These are phyloP conservation scores for Trichoderma sp. DNA, from an alignment of 2,329 filamentous ascomycete genomes.

Conservation along the genomic window DNA sequence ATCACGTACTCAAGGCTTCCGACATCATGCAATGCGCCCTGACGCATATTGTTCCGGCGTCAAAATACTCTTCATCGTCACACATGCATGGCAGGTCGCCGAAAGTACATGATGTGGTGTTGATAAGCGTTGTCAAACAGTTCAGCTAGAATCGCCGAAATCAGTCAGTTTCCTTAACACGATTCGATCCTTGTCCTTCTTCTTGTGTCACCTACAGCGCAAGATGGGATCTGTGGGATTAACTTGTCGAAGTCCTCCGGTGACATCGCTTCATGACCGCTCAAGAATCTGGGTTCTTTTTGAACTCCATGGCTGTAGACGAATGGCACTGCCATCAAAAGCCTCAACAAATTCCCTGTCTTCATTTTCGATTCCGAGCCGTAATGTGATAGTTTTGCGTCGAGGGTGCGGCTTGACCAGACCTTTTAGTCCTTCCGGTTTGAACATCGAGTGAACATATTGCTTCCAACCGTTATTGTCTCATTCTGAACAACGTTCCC, in stretches of 20 bases:
- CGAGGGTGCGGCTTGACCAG: neutral
- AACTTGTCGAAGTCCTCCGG: neutral
- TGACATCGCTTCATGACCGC: neutral
- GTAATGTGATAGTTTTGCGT: neutral
- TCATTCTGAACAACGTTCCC: neutral
- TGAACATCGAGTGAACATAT: neutral
- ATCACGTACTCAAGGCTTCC: neutral
- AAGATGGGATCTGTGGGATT: neutral
- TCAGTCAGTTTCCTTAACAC: neutral
- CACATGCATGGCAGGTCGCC: constrained; percentile 3
- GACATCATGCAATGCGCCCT: neutral
- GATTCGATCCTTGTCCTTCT: neutral
- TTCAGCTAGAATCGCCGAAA: neutral
- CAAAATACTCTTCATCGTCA: neutral
- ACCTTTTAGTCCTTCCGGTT: neutral
- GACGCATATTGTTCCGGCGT: neutral
- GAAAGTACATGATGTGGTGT: neutral
- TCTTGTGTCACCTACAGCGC: neutral
- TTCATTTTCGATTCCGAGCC: neutral
- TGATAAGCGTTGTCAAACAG: neutral
- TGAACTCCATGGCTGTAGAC: neutral
- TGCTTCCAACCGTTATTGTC: neutral
- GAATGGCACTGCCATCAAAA: neutral
- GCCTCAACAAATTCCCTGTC: neutral
- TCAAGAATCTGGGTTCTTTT: neutral